Percentiles rank a stretch among this genome's conserved stretches.
Evolutionary conservation across 2,329 filamentous ascomycete genomes (phyloP).

Genomic region (Sporothrix pseudoabietina): DNA sequence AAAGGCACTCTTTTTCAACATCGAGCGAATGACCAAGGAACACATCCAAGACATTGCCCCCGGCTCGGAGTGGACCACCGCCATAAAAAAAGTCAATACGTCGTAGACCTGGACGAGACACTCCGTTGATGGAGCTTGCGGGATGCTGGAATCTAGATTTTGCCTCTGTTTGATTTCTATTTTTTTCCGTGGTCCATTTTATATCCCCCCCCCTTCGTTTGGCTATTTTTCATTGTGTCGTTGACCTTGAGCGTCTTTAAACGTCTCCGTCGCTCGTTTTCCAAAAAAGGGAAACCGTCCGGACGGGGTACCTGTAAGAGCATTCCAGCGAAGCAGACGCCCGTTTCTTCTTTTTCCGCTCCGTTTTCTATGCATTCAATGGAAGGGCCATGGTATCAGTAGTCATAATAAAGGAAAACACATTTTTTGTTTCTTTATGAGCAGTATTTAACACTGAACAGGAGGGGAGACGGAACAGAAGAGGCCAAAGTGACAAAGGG

Average conservation of each 20-base stretch:
- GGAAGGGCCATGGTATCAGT: too few relatives aligned
- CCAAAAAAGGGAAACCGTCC: conserved; percentile 17
- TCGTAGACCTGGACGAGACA: neutral
- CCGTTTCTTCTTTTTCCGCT: too few relatives aligned
- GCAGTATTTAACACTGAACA: neutral
- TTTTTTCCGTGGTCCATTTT: neutral
- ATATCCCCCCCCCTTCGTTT: neutral
- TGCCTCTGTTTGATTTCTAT: neutral
- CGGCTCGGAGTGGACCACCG: neutral
- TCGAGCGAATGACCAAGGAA: conserved; percentile 13
- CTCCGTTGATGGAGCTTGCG: neutral
- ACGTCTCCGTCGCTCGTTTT: conserved; percentile 9
- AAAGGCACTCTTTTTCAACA: neutral
- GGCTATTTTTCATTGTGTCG: neutral
- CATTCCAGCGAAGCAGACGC: neutral
- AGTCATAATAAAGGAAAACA: too few relatives aligned
- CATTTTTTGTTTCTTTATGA: neutral
- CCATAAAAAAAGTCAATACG: neutral
- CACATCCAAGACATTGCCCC: conserved; percentile 23
- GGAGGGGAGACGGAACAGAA: neutral
- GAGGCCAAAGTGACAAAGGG: neutral
- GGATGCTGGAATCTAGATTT: neutral
- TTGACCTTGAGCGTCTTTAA: neutral
- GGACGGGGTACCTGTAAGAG: neutral
- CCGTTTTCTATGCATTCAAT: too few relatives aligned